A percentile compares a stretch with the other conserved stretches of the same genome.
phyloP scores from a whole-genome alignment of 73 alveolate species.

The Tetrahymena borealis region DNA sequence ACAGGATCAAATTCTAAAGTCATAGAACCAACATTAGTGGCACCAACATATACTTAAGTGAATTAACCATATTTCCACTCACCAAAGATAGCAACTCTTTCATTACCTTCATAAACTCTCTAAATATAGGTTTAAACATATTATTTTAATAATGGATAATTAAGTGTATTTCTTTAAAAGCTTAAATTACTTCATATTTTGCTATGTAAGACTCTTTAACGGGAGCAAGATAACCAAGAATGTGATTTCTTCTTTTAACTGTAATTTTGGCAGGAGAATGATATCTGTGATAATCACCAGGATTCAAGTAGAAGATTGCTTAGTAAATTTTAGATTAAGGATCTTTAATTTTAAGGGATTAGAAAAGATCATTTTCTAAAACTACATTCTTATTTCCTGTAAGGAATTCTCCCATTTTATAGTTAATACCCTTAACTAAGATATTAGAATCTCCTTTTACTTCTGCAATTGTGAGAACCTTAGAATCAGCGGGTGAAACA shows the following conservation, averaged over 20 bases:
- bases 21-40: constrained; percentile 81
- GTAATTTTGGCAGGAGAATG: constrained; percentile 68
- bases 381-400: constrained; percentile 32
- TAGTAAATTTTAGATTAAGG: constrained; percentile 24
- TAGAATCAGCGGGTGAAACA: constrained; percentile 57
- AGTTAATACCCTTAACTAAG: constrained; percentile 44
- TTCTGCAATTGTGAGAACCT: constrained; percentile 38
- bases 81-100: constrained; percentile 75
- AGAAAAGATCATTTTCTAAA: constrained; percentile 12
- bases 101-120: constrained; percentile 60
- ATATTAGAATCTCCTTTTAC: constrained; percentile 29
- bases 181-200: constrained; percentile 29
- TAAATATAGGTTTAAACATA: not conserved
- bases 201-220: constrained; percentile 59
- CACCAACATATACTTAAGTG: constrained; percentile 60
- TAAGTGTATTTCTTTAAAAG: constrained; percentile 37
- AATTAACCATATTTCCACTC: constrained; percentile 74
- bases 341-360: not conserved
- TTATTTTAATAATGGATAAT: too few species aligned
- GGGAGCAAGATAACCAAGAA: constrained; percentile 68
- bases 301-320: constrained; percentile 62
- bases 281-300: constrained; percentile 83
- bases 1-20: constrained; percentile 48
- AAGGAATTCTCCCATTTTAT: constrained; percentile 52
- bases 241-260: constrained; percentile 62